Base-by-base conservation (phyloP, 202 grass and related monocot genomes). In the Setaria viridis region DNA sequence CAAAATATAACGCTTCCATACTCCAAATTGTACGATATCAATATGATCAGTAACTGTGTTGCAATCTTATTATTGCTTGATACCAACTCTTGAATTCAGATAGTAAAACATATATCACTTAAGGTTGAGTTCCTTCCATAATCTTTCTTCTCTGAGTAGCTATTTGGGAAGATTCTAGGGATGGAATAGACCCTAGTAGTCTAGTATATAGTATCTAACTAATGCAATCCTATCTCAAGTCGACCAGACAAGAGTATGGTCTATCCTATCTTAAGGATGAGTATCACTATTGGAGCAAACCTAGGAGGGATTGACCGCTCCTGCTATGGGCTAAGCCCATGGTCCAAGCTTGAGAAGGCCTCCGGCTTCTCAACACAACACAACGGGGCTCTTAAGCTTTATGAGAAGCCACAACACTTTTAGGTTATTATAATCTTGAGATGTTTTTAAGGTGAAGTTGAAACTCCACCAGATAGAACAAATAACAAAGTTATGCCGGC, bases 51-150 rank as follows among this genome's bases (percentile, higher is more conserved):
- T 37, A 65, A 65, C 7, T 11, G 32, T 16, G 12, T 16, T 35
- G 7, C 33, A 65, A 16, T 37, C 6, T 33, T 33, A 65, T 37
- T 33, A 34, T 37, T 35, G 33, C 62, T 43, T 43, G 42, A 41
- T 41, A 41, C 39, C 39, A 41, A 64, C 6, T 64, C 17, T n/a
- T 6, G 7, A 67, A 37, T 37, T 67, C 63, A 35, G 62, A 14
- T 63, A 64, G 11, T 35, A 20, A 47, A 5, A 47, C 43, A 70
- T 10, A 47, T 41, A 41, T 7, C 39, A 41, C 5, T 41, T 41
- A 66, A 17, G 12, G 5, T 35, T 66, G 25, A 66, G 63, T 97
- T 94, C 82, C 85, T 90, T 58, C 94, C 94, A 6, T 78, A 91
- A 39, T 35, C 8, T 65, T 66, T 41, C 39, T 41, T 41, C 33